Conservation (phyloP, 345 rosid genomes). For the Syzygium grande region DNA sequence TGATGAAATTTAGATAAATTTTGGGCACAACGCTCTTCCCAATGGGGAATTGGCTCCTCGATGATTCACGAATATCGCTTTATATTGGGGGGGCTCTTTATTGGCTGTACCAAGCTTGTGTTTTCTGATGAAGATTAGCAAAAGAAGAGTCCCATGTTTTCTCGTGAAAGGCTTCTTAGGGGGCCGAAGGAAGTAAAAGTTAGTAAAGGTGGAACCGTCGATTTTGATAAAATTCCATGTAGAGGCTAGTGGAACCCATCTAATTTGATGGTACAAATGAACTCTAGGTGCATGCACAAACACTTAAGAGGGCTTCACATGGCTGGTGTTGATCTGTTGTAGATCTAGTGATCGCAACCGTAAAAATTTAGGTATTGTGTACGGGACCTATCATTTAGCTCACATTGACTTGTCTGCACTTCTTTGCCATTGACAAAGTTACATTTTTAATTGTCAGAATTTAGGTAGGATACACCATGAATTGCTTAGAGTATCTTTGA, state of each 20-base stretch:
- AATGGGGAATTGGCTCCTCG: neutral
- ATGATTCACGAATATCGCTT: neutral
- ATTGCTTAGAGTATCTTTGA: neutral
- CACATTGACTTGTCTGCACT: neutral
- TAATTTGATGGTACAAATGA: neutral
- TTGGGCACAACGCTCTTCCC: neutral
- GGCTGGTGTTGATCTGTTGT: neutral
- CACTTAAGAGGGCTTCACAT: neutral
- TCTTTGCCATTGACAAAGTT: neutral
- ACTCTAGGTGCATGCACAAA: neutral
- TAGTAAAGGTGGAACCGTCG: neutral
- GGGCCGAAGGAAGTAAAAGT: neutral
- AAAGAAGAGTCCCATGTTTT: neutral
- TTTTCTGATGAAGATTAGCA: neutral
- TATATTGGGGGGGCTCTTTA: neutral
- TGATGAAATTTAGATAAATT: neutral
- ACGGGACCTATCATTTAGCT: neutral
- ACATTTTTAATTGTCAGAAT: neutral
- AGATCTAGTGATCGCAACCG: neutral
- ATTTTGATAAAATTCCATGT: neutral
- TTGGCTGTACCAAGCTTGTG: neutral
- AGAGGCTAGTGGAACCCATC: neutral
- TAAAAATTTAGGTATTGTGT: neutral
- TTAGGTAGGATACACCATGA: neutral
- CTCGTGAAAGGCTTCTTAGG: neutral